phyloP scores from a whole-genome alignment of 805 yeast species.

The Lachancea kluyveri region DNA sequence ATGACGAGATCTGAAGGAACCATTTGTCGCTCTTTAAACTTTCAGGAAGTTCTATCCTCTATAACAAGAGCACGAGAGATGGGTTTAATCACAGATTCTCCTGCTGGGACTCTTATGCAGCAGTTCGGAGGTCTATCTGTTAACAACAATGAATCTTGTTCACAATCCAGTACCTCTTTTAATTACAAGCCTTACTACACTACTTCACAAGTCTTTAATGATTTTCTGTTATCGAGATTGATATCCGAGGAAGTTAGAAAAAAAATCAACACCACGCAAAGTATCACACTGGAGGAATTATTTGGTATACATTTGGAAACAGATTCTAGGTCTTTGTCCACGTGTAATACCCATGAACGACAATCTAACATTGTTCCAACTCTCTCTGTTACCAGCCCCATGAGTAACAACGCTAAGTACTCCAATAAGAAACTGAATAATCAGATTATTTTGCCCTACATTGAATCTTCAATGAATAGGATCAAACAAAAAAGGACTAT shows the following conservation, averaged over 20 bases:
- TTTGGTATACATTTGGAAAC: constrained; percentile 25
- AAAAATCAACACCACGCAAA: constrained; percentile 13
- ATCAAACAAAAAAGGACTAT: constrained; percentile 42
- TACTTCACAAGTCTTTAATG: constrained; percentile 23
- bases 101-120: background rate
- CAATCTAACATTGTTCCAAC: constrained; percentile 18
- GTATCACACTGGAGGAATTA: constrained; percentile 25
- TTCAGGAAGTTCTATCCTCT: constrained; percentile 47
- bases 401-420: constrained; percentile 22
- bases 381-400: constrained; percentile 24
- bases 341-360: constrained; percentile 22
- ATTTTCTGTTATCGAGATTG: constrained; percentile 19
- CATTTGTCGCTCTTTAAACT: constrained; percentile 78
- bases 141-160: background rate
- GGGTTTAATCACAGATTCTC: constrained; percentile 7
- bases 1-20: constrained; percentile 70
- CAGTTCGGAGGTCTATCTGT: constrained; percentile 1
- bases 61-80: constrained; percentile 24
- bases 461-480: constrained; percentile 57
- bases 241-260: constrained; percentile 24
- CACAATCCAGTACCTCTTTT: background rate
- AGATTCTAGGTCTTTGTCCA: constrained; percentile 14
- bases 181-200: background rate
- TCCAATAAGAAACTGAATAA: constrained; percentile 29
- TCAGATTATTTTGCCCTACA: constrained; percentile 45